phyloP scores from a whole-genome alignment of 495 filamentous ascomycete species.

The Choiromyces venosus region DNA sequence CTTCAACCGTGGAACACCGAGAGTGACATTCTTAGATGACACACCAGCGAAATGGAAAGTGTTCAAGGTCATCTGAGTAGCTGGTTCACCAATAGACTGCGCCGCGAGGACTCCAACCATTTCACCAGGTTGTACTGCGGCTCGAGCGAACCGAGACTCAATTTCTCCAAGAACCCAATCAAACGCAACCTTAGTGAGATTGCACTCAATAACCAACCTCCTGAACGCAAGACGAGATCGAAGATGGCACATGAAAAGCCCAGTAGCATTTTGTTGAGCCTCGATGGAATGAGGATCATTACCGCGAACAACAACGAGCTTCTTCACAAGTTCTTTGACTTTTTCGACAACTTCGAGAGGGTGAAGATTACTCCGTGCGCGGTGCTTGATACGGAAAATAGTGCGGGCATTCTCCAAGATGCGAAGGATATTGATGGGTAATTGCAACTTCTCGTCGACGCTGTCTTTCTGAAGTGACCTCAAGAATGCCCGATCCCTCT shows the following conservation, averaged over 20 bases:
- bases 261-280: conserved; percentile 78
- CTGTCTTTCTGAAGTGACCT: conserved; percentile 49
- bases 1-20: conserved; percentile 97
- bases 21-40: conserved; percentile 97
- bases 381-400: conserved; percentile 82
- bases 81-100: conserved; percentile 97
- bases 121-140: conserved; percentile 81
- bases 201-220: conserved; percentile 73
- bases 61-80: conserved; percentile 98
- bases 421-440: conserved; percentile 84
- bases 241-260: conserved; percentile 84
- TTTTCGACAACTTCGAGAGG: conserved; percentile 82
- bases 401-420: conserved; percentile 84
- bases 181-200: conserved; percentile 85
- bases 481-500: conserved; percentile 67
- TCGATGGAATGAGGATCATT: conserved; percentile 73
- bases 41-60: conserved; percentile 99
- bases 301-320: conserved; percentile 77
- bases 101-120: conserved; percentile 98
- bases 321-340: conserved; percentile 67
- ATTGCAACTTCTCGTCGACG: conserved; percentile 74
- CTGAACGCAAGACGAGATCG: conserved; percentile 89
- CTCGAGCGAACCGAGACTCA: conserved; percentile 73
- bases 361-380: conserved; percentile 77
- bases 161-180: conserved; percentile 88